Evolutionary conservation across 2,329 filamentous ascomycete genomes (phyloP).

Genomic region (Sphaerulina populicola): DNA sequence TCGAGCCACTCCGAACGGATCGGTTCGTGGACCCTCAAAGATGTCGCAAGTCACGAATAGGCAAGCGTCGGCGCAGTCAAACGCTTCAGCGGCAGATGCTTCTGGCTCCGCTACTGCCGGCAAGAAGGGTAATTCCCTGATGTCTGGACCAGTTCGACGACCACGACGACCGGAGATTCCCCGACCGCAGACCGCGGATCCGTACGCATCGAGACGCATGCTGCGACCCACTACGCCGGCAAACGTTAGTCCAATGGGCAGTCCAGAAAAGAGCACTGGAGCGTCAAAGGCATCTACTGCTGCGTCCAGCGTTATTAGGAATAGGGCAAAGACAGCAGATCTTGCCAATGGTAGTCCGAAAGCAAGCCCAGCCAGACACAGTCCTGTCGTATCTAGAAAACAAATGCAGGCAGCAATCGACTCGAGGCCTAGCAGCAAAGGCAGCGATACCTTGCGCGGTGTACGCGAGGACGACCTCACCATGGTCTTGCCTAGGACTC

Average conservation of each 20-base stretch:
- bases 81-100: slow-evolving; percentile 20
- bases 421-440: slow-evolving; percentile 30
- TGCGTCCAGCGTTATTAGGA: slow-evolving; percentile 24
- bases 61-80: slow-evolving; percentile 28
- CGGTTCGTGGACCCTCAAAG: slow-evolving; percentile 26
- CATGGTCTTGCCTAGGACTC: slow-evolving; percentile 39
- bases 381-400: slow-evolving; percentile 20
- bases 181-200: slow-evolving; percentile 49
- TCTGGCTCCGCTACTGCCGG: slow-evolving; percentile 27
- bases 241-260: slow-evolving; percentile 39
- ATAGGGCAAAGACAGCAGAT: slow-evolving; percentile 21
- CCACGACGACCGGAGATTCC: slow-evolving; percentile 41
- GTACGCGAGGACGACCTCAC: slow-evolving; percentile 40
- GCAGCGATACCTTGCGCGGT: slow-evolving; percentile 27
- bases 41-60: slow-evolving; percentile 26
- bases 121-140: slow-evolving; percentile 40
- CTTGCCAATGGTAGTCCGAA: slow-evolving; percentile 24
- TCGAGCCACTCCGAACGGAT: slow-evolving; percentile 24
- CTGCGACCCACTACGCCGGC: slow-evolving; percentile 41
- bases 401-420: slow-evolving; percentile 16
- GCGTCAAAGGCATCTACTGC: slow-evolving; percentile 26
- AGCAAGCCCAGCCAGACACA: slow-evolving; percentile 28
- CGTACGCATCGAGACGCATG: slow-evolving; percentile 38
- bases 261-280: slow-evolving; percentile 34
- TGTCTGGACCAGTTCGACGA: slow-evolving; percentile 53